Conservation (phyloP, 345 rosid species). For the Ceriops tagal region DNA sequence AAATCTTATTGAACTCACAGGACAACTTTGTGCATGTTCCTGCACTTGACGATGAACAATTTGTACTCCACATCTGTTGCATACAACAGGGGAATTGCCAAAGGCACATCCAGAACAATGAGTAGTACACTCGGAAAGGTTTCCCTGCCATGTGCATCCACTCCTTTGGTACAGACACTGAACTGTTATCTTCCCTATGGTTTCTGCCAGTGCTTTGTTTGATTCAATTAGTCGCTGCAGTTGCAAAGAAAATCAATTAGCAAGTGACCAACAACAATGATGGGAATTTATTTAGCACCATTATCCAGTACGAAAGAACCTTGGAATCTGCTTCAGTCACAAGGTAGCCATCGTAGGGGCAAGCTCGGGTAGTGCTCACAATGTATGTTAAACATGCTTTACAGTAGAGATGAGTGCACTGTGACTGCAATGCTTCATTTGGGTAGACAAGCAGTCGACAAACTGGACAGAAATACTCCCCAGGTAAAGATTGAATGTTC, state of each 20-base stretch:
- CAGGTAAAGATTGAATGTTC: constrained; percentile 65
- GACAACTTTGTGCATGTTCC: constrained; percentile 76
- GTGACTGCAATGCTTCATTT: constrained; percentile 78
- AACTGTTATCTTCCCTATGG: constrained; percentile 57
- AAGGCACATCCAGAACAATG: constrained; percentile 77
- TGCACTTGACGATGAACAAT: constrained; percentile 64
- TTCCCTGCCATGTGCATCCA: constrained; percentile 84
- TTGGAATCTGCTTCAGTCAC: constrained; percentile 83
- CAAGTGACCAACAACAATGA: neutral
- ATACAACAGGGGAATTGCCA: constrained; percentile 66
- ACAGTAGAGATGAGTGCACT: constrained; percentile 79
- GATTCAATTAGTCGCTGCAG: constrained; percentile 71
- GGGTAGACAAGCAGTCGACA: constrained; percentile 73
- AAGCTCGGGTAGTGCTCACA: constrained; percentile 61
- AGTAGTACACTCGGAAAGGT: constrained; percentile 51
- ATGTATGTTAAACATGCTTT: constrained; percentile 62
- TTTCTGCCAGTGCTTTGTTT: constrained; percentile 55
- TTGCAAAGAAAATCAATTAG: constrained; percentile 4
- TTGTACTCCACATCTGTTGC: constrained; percentile 60
- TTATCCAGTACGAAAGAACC: constrained; percentile 31
- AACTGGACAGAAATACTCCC: constrained; percentile 78
- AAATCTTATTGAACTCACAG: constrained; percentile 45
- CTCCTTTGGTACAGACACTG: constrained; percentile 69
- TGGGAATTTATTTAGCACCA: neutral
- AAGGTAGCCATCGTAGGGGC: constrained; percentile 77